Percentiles rank a stretch among this genome's conserved stretches.
Evolutionary conservation across 2,329 filamentous ascomycete genomes (phyloP).

Genomic region (Cladosporium phlei): DNA sequence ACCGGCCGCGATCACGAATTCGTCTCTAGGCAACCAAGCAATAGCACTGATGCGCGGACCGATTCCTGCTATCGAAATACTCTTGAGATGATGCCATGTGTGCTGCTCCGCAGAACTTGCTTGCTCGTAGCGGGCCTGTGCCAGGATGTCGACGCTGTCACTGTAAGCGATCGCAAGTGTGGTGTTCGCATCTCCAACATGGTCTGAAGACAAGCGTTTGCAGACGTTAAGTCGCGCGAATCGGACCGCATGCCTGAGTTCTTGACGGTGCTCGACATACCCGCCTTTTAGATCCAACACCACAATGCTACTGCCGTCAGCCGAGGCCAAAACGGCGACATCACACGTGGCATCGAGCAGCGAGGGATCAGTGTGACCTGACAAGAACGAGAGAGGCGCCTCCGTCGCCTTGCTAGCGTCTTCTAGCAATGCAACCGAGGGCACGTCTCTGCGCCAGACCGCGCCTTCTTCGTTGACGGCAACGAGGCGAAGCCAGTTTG

Average conservation of each 20-base stretch:
- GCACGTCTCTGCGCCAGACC: constrained; percentile 8
- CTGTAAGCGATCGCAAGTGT: constrained; percentile 26
- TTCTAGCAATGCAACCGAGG: neutral
- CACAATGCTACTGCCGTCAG: constrained; percentile 17
- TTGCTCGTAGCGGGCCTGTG: constrained; percentile 24
- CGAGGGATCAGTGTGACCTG: constrained; percentile 16
- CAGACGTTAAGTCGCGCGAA: neutral
- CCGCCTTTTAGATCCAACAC: constrained; percentile 28
- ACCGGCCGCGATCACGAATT: constrained; percentile 81
- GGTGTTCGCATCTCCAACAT: constrained; percentile 16
- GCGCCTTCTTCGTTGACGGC: constrained; percentile 2
- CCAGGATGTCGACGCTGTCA: constrained; percentile 22
- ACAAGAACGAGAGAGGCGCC: constrained; percentile 16
- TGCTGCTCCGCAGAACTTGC: constrained; percentile 10
- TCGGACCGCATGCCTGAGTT: constrained; percentile 2
- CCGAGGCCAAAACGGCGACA: constrained; percentile 22
- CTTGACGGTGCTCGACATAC: constrained; percentile 27
- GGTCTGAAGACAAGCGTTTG: neutral
- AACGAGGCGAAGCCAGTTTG: constrained; percentile 9
- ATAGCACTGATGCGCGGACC: constrained; percentile 22
- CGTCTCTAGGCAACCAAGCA: constrained; percentile 73
- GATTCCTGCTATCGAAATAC: constrained; percentile 22
- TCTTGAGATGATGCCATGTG: constrained; percentile 24
- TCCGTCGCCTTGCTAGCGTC: neutral
- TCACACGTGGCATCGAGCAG: constrained; percentile 22